Evolutionary conservation across 305 asterid genomes (phyloP).

Genomic region (Solanum hybrid): DNA sequence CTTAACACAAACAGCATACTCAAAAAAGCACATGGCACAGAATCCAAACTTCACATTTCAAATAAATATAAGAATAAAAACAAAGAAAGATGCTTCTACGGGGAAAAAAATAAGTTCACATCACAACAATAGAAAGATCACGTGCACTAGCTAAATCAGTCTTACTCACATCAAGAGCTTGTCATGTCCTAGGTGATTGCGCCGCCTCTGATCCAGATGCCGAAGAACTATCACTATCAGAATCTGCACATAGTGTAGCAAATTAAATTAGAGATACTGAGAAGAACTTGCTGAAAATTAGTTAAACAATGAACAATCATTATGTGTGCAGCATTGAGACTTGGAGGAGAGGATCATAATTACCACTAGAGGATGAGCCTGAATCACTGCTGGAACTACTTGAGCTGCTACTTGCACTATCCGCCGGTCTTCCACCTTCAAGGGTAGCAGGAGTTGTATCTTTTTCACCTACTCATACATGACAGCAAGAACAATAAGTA

Average conservation of each 20-base stretch:
- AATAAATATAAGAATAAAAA: background rate
- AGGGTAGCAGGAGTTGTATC: constrained; percentile 20
- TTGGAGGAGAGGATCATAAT: background rate
- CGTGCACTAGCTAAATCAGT: background rate
- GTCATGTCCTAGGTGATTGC: constrained; percentile 9
- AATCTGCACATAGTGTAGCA: constrained; percentile 27
- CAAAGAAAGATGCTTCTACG: background rate
- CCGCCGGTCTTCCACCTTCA: constrained; percentile 28
- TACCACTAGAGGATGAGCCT: constrained; percentile 8
- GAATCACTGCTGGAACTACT: background rate
- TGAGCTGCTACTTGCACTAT: constrained; percentile 20
- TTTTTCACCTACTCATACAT: constrained; percentile 24
- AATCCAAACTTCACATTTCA: background rate
- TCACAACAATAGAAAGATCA: background rate
- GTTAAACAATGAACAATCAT: background rate
- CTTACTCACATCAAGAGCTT: background rate
- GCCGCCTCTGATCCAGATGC: constrained; percentile 42
- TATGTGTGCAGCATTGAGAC: background rate
- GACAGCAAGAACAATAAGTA: background rate
- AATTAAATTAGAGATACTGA: background rate
- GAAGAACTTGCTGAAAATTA: background rate
- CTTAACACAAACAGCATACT: background rate
- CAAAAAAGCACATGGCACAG: background rate
- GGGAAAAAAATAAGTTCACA: background rate
- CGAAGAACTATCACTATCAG: constrained; percentile 51